Base-by-base conservation (phyloP, 1,284 basidiomycete species). In the Cystobasidium sp. region DNA sequence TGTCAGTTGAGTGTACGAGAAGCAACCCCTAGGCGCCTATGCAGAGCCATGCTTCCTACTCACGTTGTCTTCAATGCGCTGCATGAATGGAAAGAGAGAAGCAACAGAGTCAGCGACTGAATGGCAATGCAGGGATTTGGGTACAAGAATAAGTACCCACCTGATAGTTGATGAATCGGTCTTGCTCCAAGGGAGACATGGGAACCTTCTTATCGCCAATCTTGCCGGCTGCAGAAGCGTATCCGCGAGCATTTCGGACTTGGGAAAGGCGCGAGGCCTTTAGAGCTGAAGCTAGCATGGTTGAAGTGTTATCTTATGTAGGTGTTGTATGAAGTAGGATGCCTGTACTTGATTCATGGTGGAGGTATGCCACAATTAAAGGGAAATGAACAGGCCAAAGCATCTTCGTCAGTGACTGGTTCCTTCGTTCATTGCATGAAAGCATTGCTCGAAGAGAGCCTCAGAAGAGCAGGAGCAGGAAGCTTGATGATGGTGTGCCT, bases 131-230 rank as follows among this genome's bases (percentile, higher is more conserved):
- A 39, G 31, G 8, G 9, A 41, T 22, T 8, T 22, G 46, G n/a
- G 14, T 22, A 22, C 10, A 53, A 7, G 2, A 14, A 20, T 41
- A 31, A 24, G 49, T 8, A 31, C 62, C 20, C 56, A 78, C 75
- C 76, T 80, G 94, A 84, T 97, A 97, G 89, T 97, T 97, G 86
- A 97, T 95, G 83, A 88, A 96, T 76, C 88, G 77, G 74, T 88
- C 89, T 82, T 90, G 88, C 85, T 96, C 93, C 78, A 94, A 88
- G 77, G 90, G 86, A 66, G 91, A 93, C 93, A 97, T 96, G 79
- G 91, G 85, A 71, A 97, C 94, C 86, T 94, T 94, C 78, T 90
- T 94, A 82, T 93, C 92, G 76, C 93, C 93, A 80, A 96, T 95
- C 79, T 89, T 86, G 67, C 88, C 86, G 20, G 88, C 86, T 80